A percentile compares a stretch with the other conserved stretches of the same genome.
Evolutionary conservation across 768 basidiomycete genomes (phyloP).

Genomic region (Boletus sp.): DNA sequence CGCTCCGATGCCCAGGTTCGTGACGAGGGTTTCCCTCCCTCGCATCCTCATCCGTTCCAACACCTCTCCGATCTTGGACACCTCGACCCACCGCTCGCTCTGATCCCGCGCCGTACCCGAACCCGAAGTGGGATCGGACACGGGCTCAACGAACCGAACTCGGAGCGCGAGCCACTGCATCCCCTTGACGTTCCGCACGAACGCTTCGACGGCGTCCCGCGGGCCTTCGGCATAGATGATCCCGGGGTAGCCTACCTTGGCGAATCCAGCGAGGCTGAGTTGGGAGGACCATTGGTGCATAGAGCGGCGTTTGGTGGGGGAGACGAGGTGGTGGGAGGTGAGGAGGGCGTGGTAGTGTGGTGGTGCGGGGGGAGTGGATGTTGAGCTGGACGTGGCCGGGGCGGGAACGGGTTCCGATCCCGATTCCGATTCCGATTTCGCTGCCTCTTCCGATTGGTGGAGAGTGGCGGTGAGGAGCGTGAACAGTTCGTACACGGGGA

Average conservation of each 20-base stretch:
- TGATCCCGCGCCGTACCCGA: not conserved
- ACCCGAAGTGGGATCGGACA: not conserved
- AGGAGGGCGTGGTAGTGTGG: constrained; percentile 56
- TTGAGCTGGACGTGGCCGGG: not conserved
- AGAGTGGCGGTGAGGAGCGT: constrained; percentile 59
- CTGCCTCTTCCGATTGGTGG: constrained; percentile 31
- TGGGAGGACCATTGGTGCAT: constrained; percentile 55
- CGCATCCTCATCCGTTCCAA: constrained; percentile 63
- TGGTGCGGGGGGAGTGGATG: not conserved
- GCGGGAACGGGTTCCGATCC: not conserved
- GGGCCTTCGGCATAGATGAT: constrained; percentile 69
- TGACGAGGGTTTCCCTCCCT: constrained; percentile 53
- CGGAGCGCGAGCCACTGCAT: constrained; percentile 80
- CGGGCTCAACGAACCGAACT: constrained; percentile 56
- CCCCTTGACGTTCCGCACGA: constrained; percentile 61
- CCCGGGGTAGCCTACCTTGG: constrained; percentile 75
- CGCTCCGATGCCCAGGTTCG: constrained; percentile 67
- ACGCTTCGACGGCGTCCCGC: constrained; percentile 54
- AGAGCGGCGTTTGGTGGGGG: constrained; percentile 60
- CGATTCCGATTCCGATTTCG: not conserved
- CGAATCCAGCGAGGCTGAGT: constrained; percentile 59
- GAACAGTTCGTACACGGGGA: constrained; percentile 59
- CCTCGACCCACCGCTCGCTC: constrained; percentile 49
- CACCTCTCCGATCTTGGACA: constrained; percentile 68
- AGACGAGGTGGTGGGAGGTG: constrained; percentile 71